Evolutionary conservation across 2,329 filamentous ascomycete species (phyloP).

Genomic region (Domatiomyces catenatus): DNA sequence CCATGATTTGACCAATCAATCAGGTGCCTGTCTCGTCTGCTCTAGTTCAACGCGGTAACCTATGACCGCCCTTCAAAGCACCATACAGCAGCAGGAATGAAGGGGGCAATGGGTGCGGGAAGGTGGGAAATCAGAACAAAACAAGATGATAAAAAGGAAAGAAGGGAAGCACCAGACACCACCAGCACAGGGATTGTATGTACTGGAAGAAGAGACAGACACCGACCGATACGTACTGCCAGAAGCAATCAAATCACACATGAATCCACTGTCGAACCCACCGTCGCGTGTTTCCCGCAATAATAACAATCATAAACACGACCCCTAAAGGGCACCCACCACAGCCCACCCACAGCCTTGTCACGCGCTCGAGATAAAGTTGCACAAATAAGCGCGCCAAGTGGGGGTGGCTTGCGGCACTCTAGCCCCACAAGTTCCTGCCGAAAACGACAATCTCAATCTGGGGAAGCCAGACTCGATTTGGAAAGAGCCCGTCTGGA

Average conservation of each 20-base stretch:
- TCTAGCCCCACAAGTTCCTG: neutral
- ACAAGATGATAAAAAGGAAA: too few relatives aligned
- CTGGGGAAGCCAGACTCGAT: neutral
- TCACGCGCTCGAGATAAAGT: neutral
- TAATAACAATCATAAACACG: neutral
- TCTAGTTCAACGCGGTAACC: too few relatives aligned
- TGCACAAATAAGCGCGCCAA: neutral
- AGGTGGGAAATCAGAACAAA: too few relatives aligned
- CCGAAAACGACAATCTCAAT: neutral
- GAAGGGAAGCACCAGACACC: neutral
- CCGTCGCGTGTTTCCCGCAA: neutral
- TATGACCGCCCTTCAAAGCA: too few relatives aligned
- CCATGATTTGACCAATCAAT: constrained; percentile 1
- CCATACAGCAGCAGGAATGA: too few relatives aligned
- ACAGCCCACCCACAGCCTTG: neutral
- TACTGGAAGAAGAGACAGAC: too few relatives aligned
- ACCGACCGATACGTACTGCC: neutral
- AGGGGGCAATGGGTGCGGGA: too few relatives aligned
- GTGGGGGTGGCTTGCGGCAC: neutral
- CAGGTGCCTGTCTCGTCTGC: too few relatives aligned
- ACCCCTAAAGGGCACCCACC: neutral
- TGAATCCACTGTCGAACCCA: neutral
- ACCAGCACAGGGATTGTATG: neutral
- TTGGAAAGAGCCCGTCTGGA: too few relatives aligned
- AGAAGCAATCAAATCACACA: neutral